These are phyloP conservation scores for Physcomitrium patens DNA, from an alignment of 225 moss, liverwort and hornwort species.

Conservation along the genomic window DNA sequence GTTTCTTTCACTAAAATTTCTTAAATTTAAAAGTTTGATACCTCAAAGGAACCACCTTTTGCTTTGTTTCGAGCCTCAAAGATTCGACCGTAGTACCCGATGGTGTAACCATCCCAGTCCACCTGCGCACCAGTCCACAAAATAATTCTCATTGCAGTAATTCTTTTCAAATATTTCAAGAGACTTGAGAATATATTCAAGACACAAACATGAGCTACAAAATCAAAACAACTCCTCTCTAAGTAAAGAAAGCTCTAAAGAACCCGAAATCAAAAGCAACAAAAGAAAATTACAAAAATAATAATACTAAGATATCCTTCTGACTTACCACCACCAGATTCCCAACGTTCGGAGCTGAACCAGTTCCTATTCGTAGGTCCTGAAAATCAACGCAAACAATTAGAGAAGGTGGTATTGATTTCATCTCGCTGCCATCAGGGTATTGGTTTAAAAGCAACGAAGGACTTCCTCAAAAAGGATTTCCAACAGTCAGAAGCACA, in stretches of 20 bases:
- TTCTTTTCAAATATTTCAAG: not conserved
- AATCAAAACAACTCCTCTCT: not conserved
- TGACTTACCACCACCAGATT: constrained; percentile 83
- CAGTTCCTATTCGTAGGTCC: constrained; percentile 87
- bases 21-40: constrained; percentile 44
- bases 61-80: constrained; percentile 99
- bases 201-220: constrained; percentile 1
- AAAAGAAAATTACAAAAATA: constrained; percentile 1
- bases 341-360: constrained; percentile 69
- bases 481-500: not conserved
- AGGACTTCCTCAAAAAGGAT: not conserved
- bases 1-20: constrained; percentile 1
- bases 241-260: not conserved
- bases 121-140: constrained; percentile 54
- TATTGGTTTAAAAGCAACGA: constrained; percentile 11
- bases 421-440: constrained; percentile 6
- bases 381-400: constrained; percentile 41
- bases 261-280: not conserved
- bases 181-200: not conserved
- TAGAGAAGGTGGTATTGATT: constrained; percentile 7
- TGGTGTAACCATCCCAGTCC: constrained; percentile 99
- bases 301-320: not conserved
- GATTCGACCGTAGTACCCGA: constrained; percentile 96
- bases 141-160: constrained; percentile 1
- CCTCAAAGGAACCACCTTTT: constrained; percentile 99